These are phyloP conservation scores for Coniella vitis DNA, from an alignment of 2,329 filamentous ascomycete species.

Conservation along the genomic window DNA sequence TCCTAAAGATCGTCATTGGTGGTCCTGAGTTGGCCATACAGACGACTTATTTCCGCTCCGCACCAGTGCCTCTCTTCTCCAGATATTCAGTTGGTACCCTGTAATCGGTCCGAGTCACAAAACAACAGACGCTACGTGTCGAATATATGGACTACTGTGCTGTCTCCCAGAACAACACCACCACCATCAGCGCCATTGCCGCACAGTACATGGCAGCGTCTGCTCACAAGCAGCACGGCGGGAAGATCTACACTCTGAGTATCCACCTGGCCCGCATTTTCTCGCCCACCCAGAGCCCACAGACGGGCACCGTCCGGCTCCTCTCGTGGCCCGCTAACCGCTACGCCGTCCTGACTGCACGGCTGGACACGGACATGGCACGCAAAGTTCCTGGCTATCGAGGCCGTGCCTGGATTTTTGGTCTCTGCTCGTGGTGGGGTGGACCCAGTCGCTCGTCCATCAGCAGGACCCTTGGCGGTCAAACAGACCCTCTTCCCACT, in stretches of 20 bases:
- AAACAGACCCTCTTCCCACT: slow-evolving; percentile 1
- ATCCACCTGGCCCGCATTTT: slow-evolving; percentile 5
- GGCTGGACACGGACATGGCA: background rate
- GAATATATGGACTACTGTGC: background rate
- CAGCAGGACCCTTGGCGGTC: slow-evolving; percentile 4
- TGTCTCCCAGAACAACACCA: background rate
- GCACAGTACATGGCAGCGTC: background rate
- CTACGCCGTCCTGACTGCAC: background rate
- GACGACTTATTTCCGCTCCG: background rate
- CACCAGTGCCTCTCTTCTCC: background rate
- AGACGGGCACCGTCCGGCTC: slow-evolving; percentile 14
- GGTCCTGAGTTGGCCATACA: background rate
- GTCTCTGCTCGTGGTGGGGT: background rate
- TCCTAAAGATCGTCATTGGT: background rate
- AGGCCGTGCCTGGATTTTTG: background rate
- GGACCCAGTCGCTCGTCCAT: background rate
- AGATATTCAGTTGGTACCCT: background rate
- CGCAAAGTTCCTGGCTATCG: background rate
- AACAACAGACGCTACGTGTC: background rate
- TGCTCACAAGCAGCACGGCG: background rate
- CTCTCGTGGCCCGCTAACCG: background rate
- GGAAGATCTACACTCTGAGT: slow-evolving; percentile 10
- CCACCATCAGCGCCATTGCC: background rate
- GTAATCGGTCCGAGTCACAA: no score
- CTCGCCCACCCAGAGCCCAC: slow-evolving; percentile 6